phyloP scores from a whole-genome alignment of 352 stramenopile species.

The Phytophthora foliorum region DNA sequence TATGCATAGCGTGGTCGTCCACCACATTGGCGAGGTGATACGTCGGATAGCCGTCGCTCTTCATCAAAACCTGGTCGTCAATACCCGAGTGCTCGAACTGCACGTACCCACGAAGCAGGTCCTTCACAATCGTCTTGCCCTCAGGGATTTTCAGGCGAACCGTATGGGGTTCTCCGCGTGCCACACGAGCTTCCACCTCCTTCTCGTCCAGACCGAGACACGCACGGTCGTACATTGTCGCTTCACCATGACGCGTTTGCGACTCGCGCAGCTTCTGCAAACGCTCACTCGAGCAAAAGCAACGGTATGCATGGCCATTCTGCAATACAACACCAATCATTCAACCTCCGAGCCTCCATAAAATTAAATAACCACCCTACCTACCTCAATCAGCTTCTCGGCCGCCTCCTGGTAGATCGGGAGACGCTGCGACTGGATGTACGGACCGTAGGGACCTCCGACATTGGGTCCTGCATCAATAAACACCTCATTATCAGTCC shows the following conservation, averaged over 20 bases:
- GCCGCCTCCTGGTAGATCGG: conserved; percentile 95
- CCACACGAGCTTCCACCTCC: conserved; percentile 91
- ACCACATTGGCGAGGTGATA: conserved; percentile 96
- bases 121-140: conserved; percentile 95
- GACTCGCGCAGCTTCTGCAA: conserved; percentile 93
- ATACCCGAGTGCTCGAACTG: conserved; percentile 89
- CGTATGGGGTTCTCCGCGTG: conserved; percentile 90
- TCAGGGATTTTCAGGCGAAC: conserved; percentile 96
- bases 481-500: conserved; percentile 9
- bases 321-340: conserved; percentile 32
- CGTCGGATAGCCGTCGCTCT: conserved; percentile 94
- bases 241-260: conserved; percentile 89
- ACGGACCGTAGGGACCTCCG: conserved; percentile 93
- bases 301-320: conserved; percentile 95
- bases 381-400: conserved; percentile 86
- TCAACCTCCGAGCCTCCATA: neutral
- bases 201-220: conserved; percentile 94
- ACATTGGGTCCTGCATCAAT: conserved; percentile 81
- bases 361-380: conserved; percentile 3
- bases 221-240: conserved; percentile 97
- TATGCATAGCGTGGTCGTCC: conserved; percentile 97
- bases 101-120: conserved; percentile 96
- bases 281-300: conserved; percentile 97
- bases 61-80: conserved; percentile 94
- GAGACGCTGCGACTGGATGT: conserved; percentile 97